phyloP scores from a whole-genome alignment of 2,329 filamentous ascomycete genomes.

The Fusarium siculi region DNA sequence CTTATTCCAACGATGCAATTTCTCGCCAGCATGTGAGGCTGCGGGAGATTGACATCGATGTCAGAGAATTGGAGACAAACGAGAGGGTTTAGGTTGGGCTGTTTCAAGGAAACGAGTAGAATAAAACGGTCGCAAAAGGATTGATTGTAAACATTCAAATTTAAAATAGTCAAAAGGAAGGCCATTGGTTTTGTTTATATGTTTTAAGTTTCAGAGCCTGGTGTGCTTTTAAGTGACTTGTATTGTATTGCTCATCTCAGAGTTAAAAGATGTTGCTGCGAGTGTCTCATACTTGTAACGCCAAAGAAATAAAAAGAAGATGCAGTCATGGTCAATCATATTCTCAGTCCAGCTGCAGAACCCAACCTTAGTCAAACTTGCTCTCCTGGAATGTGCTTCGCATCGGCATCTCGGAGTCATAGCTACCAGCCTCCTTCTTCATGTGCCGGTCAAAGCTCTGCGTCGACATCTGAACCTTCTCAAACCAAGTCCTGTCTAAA shows the following conservation, averaged over 20 bases:
- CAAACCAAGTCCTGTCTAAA: conserved; percentile 51
- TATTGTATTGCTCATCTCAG: neutral
- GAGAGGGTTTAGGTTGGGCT: no score
- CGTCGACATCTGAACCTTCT: conserved; percentile 57
- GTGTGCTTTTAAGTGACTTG: neutral
- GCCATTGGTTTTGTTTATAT: no score
- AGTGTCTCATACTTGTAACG: neutral
- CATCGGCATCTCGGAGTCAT: conserved; percentile 49
- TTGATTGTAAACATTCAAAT: no score
- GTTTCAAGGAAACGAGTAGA: no score
- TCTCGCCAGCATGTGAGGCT: no score
- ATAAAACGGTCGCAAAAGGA: no score
- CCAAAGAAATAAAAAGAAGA: neutral
- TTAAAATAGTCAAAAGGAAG: no score
- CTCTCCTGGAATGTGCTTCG: conserved; percentile 49
- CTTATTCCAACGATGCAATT: no score
- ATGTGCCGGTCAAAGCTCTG: conserved; percentile 56
- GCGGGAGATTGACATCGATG: no score
- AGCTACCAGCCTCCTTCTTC: conserved; percentile 51
- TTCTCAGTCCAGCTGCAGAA: neutral
- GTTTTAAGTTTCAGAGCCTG: neutral
- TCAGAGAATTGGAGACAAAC: no score
- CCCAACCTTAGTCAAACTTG: conserved; percentile 6
- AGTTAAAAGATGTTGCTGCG: neutral
- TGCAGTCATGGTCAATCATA: neutral